Evolutionary conservation across 345 rosid genomes (phyloP).

Genomic region (Acer campestre): DNA sequence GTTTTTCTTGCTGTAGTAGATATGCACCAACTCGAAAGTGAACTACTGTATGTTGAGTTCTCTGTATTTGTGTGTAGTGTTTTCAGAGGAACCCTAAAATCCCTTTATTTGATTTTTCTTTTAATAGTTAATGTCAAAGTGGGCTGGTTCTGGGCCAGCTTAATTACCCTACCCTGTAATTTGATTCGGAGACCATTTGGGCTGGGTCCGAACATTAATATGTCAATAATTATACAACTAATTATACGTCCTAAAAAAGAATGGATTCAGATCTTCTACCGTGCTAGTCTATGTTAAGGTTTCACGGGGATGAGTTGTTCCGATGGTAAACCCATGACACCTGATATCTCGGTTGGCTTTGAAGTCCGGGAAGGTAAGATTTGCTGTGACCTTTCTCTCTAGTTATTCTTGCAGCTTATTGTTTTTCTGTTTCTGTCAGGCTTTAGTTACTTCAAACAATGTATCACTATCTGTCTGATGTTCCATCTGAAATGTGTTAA

Average conservation of each 20-base stretch:
- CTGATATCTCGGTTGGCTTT: slow-evolving; percentile 76
- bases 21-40: neutral
- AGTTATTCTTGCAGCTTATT: slow-evolving; percentile 8
- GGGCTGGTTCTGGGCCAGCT: too few species aligned
- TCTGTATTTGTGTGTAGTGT: neutral
- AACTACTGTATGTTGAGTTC: neutral
- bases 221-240: too few species aligned
- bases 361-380: slow-evolving; percentile 86
- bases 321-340: slow-evolving; percentile 11
- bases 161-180: too few species aligned
- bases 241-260: too few species aligned
- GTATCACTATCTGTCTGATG: neutral
- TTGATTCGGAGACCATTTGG: too few species aligned
- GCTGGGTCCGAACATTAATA: too few species aligned
- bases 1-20: neutral
- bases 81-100: slow-evolving; percentile 22
- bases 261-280: too few species aligned
- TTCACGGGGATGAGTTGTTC: too few species aligned
- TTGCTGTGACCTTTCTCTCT: slow-evolving; percentile 6
- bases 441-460: neutral
- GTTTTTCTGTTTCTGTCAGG: slow-evolving; percentile 4
- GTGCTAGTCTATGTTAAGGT: too few species aligned
- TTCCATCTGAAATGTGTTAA: neutral
- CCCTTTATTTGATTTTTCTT: neutral
- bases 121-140: too few species aligned